phyloP scores from a whole-genome alignment of 2,329 filamentous ascomycete species.

The Arthroderma sp. region DNA sequence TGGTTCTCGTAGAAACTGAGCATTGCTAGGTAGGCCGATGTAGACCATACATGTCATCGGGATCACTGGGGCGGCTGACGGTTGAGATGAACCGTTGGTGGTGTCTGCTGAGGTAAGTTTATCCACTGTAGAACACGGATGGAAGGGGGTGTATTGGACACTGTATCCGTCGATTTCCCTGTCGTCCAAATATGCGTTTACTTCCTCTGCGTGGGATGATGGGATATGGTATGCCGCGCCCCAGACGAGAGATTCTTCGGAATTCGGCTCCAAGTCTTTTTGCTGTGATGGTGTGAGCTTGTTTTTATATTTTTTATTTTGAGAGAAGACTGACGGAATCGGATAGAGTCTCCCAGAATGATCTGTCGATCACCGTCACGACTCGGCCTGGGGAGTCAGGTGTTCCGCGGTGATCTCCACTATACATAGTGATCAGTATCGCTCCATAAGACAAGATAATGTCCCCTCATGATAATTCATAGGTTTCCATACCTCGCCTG shows the following conservation, averaged over 20 bases:
- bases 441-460: too few relatives aligned
- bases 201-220: slow-evolving; percentile 58
- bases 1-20: slow-evolving; percentile 58
- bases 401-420: slow-evolving; percentile 89
- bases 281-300: slow-evolving; percentile 14
- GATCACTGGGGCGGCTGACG: background rate
- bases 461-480: too few relatives aligned
- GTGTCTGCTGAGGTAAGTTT: slow-evolving; percentile 32
- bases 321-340: slow-evolving; percentile 5
- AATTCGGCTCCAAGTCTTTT: slow-evolving; percentile 19
- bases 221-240: slow-evolving; percentile 83
- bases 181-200: slow-evolving; percentile 83
- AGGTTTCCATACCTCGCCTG: too few relatives aligned
- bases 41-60: slow-evolving; percentile 60
- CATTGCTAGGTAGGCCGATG: slow-evolving; percentile 85
- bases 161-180: slow-evolving; percentile 96
- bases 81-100: slow-evolving; percentile 3
- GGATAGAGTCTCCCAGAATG: slow-evolving; percentile 57
- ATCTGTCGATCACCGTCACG: slow-evolving; percentile 75
- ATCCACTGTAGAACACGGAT: slow-evolving; percentile 37
- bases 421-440: slow-evolving; percentile 25
- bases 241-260: slow-evolving; percentile 49
- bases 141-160: slow-evolving; percentile 79
- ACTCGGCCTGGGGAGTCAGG: slow-evolving; percentile 78
- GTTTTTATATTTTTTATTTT: background rate